Conservation (phyloP, 441 rosid genomes). For the Oxalis stricta region DNA sequence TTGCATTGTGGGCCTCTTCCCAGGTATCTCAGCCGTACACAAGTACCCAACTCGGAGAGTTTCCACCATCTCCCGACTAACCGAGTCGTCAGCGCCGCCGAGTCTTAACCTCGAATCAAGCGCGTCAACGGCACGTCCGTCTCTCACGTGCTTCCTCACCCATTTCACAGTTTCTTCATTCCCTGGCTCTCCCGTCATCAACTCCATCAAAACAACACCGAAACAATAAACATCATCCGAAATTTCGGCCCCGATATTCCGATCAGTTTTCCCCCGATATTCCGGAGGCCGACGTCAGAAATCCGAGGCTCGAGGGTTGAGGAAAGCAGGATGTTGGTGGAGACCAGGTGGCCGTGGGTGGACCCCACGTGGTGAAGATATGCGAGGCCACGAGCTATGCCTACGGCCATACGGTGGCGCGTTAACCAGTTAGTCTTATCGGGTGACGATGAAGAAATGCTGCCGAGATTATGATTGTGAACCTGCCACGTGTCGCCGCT, state of each 20-base stretch:
- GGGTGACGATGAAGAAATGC: slow-evolving; percentile 16
- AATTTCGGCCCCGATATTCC: slow-evolving; percentile 2
- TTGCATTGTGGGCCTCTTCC: slow-evolving; percentile 80
- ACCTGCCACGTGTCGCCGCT: slow-evolving; percentile 82
- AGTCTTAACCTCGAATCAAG: slow-evolving; percentile 46
- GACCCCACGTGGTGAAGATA: slow-evolving; percentile 80
- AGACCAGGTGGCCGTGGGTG: slow-evolving; percentile 62
- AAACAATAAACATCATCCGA: slow-evolving; percentile 65
- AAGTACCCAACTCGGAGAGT: slow-evolving; percentile 66
- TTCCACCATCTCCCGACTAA: slow-evolving; percentile 60
- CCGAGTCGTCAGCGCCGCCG: slow-evolving; percentile 29
- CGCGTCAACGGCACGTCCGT: slow-evolving; percentile 41
- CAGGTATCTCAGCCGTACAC: slow-evolving; percentile 71
- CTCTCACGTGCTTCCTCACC: slow-evolving; percentile 54
- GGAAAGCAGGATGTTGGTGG: slow-evolving; percentile 62
- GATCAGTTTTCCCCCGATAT: slow-evolving; percentile 9
- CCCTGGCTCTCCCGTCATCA: slow-evolving; percentile 53
- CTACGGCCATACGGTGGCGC: slow-evolving; percentile 72
- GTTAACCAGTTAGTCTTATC: slow-evolving; percentile 60
- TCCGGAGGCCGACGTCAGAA: slow-evolving; percentile 51
- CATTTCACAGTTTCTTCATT: slow-evolving; percentile 34
- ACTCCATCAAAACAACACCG: slow-evolving; percentile 55
- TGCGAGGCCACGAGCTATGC: slow-evolving; percentile 76
- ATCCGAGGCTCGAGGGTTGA: slow-evolving; percentile 68
- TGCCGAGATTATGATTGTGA: slow-evolving; percentile 14